phyloP scores from a whole-genome alignment of 2,329 filamentous ascomycete genomes.

The Monilinia fructigena region DNA sequence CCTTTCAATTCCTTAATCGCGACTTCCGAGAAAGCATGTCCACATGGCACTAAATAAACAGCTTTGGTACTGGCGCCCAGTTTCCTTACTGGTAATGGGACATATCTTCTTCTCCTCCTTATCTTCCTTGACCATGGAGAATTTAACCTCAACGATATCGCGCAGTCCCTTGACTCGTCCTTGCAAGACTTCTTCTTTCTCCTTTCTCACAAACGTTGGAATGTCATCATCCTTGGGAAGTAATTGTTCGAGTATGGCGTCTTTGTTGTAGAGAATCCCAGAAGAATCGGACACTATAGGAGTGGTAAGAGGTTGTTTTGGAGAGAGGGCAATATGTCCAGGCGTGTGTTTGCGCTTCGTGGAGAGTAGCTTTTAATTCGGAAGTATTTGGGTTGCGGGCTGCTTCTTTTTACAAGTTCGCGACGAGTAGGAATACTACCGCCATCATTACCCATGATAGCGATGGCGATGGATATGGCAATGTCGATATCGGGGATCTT shows the following conservation, averaged over 20 bases:
- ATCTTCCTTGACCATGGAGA: slow-evolving; percentile 51
- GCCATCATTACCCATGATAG: slow-evolving; percentile 90
- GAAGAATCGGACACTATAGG: slow-evolving; percentile 77
- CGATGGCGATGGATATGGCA: not conserved
- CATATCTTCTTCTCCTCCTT: slow-evolving; percentile 69
- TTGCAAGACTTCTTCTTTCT: slow-evolving; percentile 61
- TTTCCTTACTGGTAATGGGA: slow-evolving; percentile 79
- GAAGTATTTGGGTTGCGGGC: slow-evolving; percentile 78
- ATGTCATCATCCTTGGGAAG: slow-evolving; percentile 53
- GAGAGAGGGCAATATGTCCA: slow-evolving; percentile 91
- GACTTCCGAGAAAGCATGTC: slow-evolving; percentile 87
- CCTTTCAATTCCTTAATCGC: slow-evolving; percentile 80
- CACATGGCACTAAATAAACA: slow-evolving; percentile 91
- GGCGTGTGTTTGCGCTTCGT: slow-evolving; percentile 79
- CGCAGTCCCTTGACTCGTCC: slow-evolving; percentile 73
- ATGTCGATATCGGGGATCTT: no score
- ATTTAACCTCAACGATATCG: slow-evolving; percentile 84
- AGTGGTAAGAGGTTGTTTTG: slow-evolving; percentile 65
- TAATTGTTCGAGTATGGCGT: slow-evolving; percentile 73
- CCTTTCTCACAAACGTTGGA: slow-evolving; percentile 44
- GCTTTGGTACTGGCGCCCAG: slow-evolving; percentile 76
- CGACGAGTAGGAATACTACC: slow-evolving; percentile 93
- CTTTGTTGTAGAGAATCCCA: slow-evolving; percentile 92
- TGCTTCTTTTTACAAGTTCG: slow-evolving; percentile 94
- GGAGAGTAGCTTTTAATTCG: slow-evolving; percentile 83